A percentile compares a stretch with the other conserved stretches of the same genome.
These are phyloP conservation scores for Chenopodium formosanum DNA, from an alignment of 148 eudicot genomes.

Conservation along the genomic window DNA sequence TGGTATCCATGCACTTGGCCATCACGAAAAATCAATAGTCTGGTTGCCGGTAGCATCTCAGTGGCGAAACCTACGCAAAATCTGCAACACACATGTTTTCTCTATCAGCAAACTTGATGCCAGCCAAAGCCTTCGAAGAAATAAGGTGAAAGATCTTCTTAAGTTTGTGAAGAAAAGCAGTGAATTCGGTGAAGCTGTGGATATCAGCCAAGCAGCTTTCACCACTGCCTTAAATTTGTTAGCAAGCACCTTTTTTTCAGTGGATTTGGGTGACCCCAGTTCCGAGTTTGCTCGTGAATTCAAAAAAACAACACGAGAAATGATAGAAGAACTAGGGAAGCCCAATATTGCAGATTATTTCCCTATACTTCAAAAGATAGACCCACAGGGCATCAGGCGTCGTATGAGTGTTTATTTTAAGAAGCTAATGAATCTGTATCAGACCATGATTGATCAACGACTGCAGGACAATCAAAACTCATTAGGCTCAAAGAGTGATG, in stretches of 20 bases:
- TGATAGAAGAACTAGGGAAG: slow-evolving; percentile 41
- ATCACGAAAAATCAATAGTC: slow-evolving; percentile 36
- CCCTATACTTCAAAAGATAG: slow-evolving; percentile 37
- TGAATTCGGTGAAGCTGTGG: slow-evolving; percentile 1
- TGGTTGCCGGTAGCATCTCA: slow-evolving; percentile 35
- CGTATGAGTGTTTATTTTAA: not conserved
- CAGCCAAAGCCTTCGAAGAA: slow-evolving; percentile 27
- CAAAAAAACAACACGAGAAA: slow-evolving; percentile 32
- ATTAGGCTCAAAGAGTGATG: not conserved
- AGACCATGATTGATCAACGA: not conserved
- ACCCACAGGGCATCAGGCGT: slow-evolving; percentile 41
- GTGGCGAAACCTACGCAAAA: slow-evolving; percentile 30
- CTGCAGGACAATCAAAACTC: not conserved
- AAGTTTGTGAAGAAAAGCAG: not conserved
- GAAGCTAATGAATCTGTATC: not conserved
- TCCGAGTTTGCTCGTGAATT: slow-evolving; percentile 38
- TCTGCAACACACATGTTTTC: slow-evolving; percentile 34
- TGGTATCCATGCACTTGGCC: slow-evolving; percentile 32
- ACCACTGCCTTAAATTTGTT: slow-evolving; percentile 36
- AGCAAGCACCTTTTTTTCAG: slow-evolving; percentile 51
- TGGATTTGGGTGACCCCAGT: slow-evolving; percentile 38
- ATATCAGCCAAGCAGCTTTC: slow-evolving; percentile 36
- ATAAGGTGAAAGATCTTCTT: slow-evolving; percentile 36
- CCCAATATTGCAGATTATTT: slow-evolving; percentile 55
- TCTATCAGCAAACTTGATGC: slow-evolving; percentile 35